Percentiles rank a stretch among this genome's conserved stretches.
Evolutionary conservation across 2,329 filamentous ascomycete species (phyloP).

Genomic region (Pseudodiploospora longispora): DNA sequence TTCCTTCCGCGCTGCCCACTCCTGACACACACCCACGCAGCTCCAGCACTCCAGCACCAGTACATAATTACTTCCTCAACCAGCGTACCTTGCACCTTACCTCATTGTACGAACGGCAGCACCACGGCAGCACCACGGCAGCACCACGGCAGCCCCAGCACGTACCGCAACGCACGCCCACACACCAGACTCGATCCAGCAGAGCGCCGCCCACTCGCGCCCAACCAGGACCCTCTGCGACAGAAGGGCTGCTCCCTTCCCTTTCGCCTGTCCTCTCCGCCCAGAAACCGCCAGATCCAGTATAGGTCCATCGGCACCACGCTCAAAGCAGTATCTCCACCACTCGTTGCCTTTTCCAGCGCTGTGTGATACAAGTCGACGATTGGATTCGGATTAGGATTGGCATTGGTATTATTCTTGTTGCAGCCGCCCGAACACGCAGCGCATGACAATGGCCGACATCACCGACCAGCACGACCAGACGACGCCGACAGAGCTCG

Average conservation of each 20-base stretch:
- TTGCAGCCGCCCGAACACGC: constrained; percentile 5
- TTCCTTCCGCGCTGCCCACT: constrained; percentile 28
- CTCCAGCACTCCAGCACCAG: constrained; percentile 1
- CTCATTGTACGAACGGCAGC: not conserved
- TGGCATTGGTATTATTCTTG: constrained; percentile 8
- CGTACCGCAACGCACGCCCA: not conserved
- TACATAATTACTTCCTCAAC: not conserved
- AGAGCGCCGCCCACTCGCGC: constrained; percentile 21
- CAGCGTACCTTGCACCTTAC: not conserved
- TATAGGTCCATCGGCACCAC: constrained; percentile 58
- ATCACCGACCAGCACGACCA: constrained; percentile 72
- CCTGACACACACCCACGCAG: constrained; percentile 3
- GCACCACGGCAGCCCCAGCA: too few species aligned
- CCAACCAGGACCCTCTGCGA: constrained; percentile 49
- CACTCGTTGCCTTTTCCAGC: constrained; percentile 45
- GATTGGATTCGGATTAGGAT: constrained; percentile 11
- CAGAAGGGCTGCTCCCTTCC: constrained; percentile 38
- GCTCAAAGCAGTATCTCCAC: constrained; percentile 59
- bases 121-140: too few species aligned
- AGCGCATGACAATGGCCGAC: constrained; percentile 55
- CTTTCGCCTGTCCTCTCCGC: constrained; percentile 22
- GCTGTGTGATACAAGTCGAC: constrained; percentile 12
- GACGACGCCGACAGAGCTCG: constrained; percentile 64
- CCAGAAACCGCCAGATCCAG: constrained; percentile 46
- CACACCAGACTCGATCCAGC: constrained; percentile 31